Base-by-base conservation (phyloP, 257 asterid species). In the Vinca minor region DNA sequence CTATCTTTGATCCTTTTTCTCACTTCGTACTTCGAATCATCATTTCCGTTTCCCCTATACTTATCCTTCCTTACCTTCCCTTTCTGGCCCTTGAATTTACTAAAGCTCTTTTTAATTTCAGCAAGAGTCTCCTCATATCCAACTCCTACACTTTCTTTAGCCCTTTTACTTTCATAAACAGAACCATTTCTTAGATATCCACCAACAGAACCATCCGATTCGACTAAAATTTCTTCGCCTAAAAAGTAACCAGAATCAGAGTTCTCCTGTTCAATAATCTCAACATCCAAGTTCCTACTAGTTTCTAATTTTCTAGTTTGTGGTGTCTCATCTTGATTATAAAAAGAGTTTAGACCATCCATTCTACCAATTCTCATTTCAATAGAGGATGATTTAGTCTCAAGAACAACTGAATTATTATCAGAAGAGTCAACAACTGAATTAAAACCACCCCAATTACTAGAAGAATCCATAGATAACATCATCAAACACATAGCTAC, bases 201-300 rank as follows among this genome's bases (percentile, higher is more conserved):
- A 44, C 77, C 90, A 6, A 79, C 83, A 5, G 94, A 84, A 58
- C 75, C 83, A 67, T 83, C 93, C 0, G 96, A 92, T 68, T 92
- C 98, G 47, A 71, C 81, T 73, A 79, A 82, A 18, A 72, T 77
- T 72, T 78, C 72, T 63, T 84, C 98, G 68, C 76, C 93, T 79
- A 92, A 76, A 78, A 84, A 89, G 76, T 92, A 89, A 41, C 82
- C 98, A n/a, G 98, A 91, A 73, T 87, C 97, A 35, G 97, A 91
- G 65, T 84, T 74, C 69, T 81, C 92, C 55, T 65, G 66, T 46
- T 78, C 65, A 25, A 64, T 79, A 47, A 71, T 61, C 57, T 76
- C 86, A 47, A 20, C 80, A 45, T 70, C 83, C 70, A 75, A 49
- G 65, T 32, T n/a, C n/a, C n/a, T 83, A 69, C 28, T 65, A 57